Evolutionary conservation across 2,329 filamentous ascomycete species (phyloP), one percentile per base, ranked within the genome.

Genomic region (Botrytis deweyae): DNA sequence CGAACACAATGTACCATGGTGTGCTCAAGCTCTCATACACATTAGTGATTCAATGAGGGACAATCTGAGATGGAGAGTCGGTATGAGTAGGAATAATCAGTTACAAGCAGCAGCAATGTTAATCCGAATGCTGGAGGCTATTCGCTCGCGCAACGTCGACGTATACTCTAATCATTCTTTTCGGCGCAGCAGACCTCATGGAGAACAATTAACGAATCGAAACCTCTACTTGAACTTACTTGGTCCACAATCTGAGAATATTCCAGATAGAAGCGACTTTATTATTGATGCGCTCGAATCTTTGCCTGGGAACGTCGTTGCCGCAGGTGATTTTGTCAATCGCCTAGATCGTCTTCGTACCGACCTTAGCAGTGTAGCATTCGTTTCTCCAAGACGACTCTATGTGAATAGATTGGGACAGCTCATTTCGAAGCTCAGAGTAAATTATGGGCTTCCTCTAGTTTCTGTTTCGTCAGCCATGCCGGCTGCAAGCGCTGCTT

Each of bases 211-310:
- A n/a, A 76, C 75, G 4, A 75, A 79, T 46, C 77, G 79, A 25
- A 81, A 80, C 62, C 73, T 81, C 2, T 81, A 79, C 62, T 8
- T 77, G 38, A 76, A 76, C 36, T 76, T 81, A 46, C 79, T 81
- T 52, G 78, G 78, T 12, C 75, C 74, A 40, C 59, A 68, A 22
- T 76, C 75, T 29, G 68, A 52, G 16, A 62, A 61, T 14, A 76
- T 75, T 58, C 76, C 76, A 38, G 72, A 77, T 46, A 72, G 75
- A 16, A 76, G 74, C 6, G 75, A 74, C 20, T 80, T 81, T 68
- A 75, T 80, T 18, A 59, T 81, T 46, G 73, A 77, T 36, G 78
- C 74, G 12, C 73, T 81, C n/a, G 77, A 79, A 71, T 73, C 75
- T 44, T 66, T 81, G 18, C 76, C 78, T 16, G 77, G 78, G 74